Evolutionary conservation across 495 filamentous ascomycete genomes (phyloP).

Genomic region (Terfezia claveryi): DNA sequence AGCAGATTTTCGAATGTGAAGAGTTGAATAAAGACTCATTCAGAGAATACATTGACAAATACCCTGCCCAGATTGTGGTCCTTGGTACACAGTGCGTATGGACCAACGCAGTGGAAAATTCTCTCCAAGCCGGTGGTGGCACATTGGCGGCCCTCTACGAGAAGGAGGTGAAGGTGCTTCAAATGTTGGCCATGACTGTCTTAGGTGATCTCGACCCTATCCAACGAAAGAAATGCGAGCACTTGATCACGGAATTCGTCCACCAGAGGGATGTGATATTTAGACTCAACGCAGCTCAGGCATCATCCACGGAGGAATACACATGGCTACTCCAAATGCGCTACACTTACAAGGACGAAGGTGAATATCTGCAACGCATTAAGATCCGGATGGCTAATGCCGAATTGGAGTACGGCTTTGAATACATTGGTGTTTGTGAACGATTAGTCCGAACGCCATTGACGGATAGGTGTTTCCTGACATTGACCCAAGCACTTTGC

Average conservation of each 20-base stretch:
- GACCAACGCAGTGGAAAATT: constrained; percentile 62
- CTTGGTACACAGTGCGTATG: constrained; percentile 88
- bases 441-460: constrained; percentile 87
- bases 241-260: constrained; percentile 95
- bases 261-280: constrained; percentile 85
- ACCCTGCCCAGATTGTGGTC: constrained; percentile 86
- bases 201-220: constrained; percentile 72
- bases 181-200: constrained; percentile 68
- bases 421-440: constrained; percentile 90
- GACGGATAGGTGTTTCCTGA: constrained; percentile 94
- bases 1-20: constrained; percentile 42
- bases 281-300: constrained; percentile 52
- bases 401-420: constrained; percentile 84
- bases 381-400: constrained; percentile 95
- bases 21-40: constrained; percentile 45
- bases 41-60: constrained; percentile 51
- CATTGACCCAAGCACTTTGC: constrained; percentile 82
- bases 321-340: constrained; percentile 96
- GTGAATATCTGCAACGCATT: constrained; percentile 59
- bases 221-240: constrained; percentile 85
- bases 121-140: constrained; percentile 44
- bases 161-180: constrained; percentile 56
- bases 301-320: constrained; percentile 60
- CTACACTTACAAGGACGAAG: constrained; percentile 66
- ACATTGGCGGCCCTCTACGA: constrained; percentile 47